Percentiles rank a stretch among this genome's conserved stretches.
phyloP scores from a whole-genome alignment of 345 rosid species.

The Lumnitzera racemosa region DNA sequence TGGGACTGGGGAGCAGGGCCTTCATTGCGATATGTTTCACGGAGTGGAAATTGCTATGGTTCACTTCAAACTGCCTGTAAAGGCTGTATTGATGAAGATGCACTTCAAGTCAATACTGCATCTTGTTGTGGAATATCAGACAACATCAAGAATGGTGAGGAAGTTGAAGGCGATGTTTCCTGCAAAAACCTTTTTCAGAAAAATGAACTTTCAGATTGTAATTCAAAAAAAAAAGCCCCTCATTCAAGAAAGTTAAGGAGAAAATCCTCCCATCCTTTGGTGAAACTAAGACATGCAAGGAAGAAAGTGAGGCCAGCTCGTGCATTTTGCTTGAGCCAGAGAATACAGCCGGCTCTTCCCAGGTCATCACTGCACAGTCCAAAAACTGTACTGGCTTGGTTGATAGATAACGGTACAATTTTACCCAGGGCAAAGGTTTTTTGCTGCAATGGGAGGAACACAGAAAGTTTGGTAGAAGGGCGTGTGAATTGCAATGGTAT shows the following conservation, averaged over 20 bases:
- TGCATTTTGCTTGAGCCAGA: constrained; percentile 43
- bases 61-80: constrained; percentile 46
- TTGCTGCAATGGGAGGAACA: too few relatives aligned
- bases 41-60: constrained; percentile 22
- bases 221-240: neutral
- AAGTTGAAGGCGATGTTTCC: constrained; percentile 7
- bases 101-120: neutral
- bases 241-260: neutral
- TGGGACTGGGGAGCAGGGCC: constrained; percentile 8
- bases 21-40: constrained; percentile 26
- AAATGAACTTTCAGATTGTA: too few relatives aligned
- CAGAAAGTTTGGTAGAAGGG: constrained; percentile 34
- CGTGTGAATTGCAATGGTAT: constrained; percentile 56
- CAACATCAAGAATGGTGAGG: constrained; percentile 1
- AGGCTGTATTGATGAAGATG: constrained; percentile 12
- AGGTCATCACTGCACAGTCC: constrained; percentile 32
- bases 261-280: neutral
- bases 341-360: constrained; percentile 31
- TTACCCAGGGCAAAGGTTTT: constrained; percentile 51
- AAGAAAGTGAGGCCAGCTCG: constrained; percentile 6
- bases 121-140: constrained; percentile 4
- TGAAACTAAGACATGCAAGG: constrained; percentile 4
- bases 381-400: constrained; percentile 58
- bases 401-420: constrained; percentile 54
- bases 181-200: constrained; percentile 4